Evolutionary conservation across 2,329 filamentous ascomycete genomes (phyloP).

Genomic region (Fusarium begoniae): DNA sequence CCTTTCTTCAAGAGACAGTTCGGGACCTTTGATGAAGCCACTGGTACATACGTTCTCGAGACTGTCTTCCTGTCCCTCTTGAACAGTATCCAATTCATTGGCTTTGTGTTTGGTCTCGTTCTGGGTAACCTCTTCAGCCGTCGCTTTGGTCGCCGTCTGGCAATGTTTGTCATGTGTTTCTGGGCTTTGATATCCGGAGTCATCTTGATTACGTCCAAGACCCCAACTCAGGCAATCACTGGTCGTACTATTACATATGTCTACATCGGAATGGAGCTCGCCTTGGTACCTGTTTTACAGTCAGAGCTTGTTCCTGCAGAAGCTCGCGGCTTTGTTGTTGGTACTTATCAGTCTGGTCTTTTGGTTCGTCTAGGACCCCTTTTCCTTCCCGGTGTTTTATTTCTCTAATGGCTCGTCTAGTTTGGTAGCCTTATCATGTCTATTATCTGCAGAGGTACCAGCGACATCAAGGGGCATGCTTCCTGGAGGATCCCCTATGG

Average conservation of each 20-base stretch:
- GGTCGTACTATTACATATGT: slow-evolving; percentile 49
- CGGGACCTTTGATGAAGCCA: slow-evolving; percentile 37
- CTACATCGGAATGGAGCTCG: slow-evolving; percentile 39
- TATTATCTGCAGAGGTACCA: slow-evolving; percentile 43
- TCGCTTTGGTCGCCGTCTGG: slow-evolving; percentile 46
- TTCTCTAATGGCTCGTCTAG: not conserved
- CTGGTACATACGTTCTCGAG: slow-evolving; percentile 38
- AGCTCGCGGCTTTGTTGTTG: slow-evolving; percentile 47
- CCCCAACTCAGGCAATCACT: slow-evolving; percentile 45
- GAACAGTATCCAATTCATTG: slow-evolving; percentile 48
- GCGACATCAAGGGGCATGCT: slow-evolving; percentile 41
- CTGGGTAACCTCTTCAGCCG: slow-evolving; percentile 34
- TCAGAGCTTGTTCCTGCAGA: slow-evolving; percentile 44
- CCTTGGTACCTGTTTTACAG: slow-evolving; percentile 47
- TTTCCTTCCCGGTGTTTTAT: not conserved
- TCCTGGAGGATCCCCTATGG: slow-evolving; percentile 49
- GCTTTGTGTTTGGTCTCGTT: slow-evolving; percentile 43
- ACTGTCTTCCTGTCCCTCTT: slow-evolving; percentile 49
- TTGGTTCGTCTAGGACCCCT: not conserved
- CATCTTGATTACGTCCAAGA: slow-evolving; percentile 45
- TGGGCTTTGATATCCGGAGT: slow-evolving; percentile 47
- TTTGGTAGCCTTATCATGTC: slow-evolving; percentile 38
- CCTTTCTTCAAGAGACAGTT: slow-evolving; percentile 48
- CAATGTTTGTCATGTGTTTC: slow-evolving; percentile 47
- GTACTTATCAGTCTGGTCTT: slow-evolving; percentile 44